phyloP scores from a whole-genome alignment of 1,139 yeast species.

The Lodderomyces pseudojiufengensis region DNA sequence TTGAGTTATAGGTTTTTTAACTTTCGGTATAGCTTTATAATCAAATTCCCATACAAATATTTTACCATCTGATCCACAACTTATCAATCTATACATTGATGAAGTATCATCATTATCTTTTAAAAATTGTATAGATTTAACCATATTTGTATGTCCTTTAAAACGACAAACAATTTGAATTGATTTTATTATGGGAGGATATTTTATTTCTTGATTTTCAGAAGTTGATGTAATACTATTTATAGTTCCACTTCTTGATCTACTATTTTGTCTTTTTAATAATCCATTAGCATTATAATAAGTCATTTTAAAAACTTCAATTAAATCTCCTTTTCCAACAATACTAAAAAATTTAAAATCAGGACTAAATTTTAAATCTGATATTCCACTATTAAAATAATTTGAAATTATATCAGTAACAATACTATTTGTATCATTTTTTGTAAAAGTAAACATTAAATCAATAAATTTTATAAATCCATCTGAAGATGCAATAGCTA shows the following conservation, averaged over 20 bases:
- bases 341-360: conserved; percentile 61
- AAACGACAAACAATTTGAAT: conserved; percentile 47
- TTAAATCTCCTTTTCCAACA: conserved; percentile 59
- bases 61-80: conserved; percentile 71
- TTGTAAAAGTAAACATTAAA: conserved; percentile 25
- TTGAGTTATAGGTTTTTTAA: conserved; percentile 21
- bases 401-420: conserved; percentile 61
- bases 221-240: conserved; percentile 25
- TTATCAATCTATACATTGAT: conserved; percentile 52
- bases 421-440: conserved; percentile 15
- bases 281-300: conserved; percentile 37
- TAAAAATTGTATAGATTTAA: conserved; percentile 43
- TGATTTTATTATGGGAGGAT: conserved; percentile 40
- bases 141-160: conserved; percentile 68
- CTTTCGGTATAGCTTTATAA: conserved; percentile 54
- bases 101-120: conserved; percentile 18
- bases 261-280: conserved; percentile 20
- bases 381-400: conserved; percentile 63
- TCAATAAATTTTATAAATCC: conserved; percentile 63
- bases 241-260: conserved; percentile 40
- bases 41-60: conserved; percentile 72
- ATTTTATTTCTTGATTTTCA: conserved; percentile 7
- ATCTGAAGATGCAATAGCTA: conserved; percentile 61
- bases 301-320: conserved; percentile 49
- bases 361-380: conserved; percentile 55